These are phyloP conservation scores for Aegilops tauschii DNA, from an alignment of 176 grass and related monocot genomes.

Conservation along the genomic window DNA sequence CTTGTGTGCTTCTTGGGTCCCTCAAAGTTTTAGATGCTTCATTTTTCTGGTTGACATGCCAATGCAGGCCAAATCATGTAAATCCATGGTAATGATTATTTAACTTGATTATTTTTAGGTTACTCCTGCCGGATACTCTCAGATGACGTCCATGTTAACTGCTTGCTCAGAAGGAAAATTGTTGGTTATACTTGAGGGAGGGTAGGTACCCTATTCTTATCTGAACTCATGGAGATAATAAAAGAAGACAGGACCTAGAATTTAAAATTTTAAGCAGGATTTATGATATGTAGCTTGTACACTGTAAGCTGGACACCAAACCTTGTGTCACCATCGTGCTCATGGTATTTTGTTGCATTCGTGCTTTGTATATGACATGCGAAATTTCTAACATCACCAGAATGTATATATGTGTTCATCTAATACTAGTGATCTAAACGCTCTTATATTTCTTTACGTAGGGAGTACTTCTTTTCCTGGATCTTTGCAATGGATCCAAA, in stretches of 20 bases:
- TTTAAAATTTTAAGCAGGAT: background rate
- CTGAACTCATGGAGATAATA: background rate
- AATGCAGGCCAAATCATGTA: constrained; percentile 20
- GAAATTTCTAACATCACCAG: background rate
- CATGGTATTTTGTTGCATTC: background rate
- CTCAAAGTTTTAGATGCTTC: background rate
- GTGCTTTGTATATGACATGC: background rate
- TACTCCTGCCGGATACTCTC: constrained; percentile 82
- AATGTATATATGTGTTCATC: constrained; percentile 9
- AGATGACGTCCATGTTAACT: constrained; percentile 80
- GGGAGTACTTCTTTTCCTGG: background rate
- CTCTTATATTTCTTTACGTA: no score
- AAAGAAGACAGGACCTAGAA: background rate
- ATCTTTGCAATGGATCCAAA: background rate
- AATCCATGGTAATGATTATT: background rate
- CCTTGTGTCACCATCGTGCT: background rate
- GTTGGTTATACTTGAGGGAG: constrained; percentile 97
- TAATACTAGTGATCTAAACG: background rate
- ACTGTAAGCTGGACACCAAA: background rate
- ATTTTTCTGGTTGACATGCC: constrained; percentile 11
- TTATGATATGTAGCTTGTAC: background rate
- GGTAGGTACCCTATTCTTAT: constrained; percentile 43
- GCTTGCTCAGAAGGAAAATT: constrained; percentile 65
- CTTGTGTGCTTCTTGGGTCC: constrained; percentile 11
- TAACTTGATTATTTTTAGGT: constrained; percentile 58